Evolutionary conservation across 163 green algal genomes (phyloP), one percentile per base, ranked within the genome.

Genomic region (Scenedesmus sp.): DNA sequence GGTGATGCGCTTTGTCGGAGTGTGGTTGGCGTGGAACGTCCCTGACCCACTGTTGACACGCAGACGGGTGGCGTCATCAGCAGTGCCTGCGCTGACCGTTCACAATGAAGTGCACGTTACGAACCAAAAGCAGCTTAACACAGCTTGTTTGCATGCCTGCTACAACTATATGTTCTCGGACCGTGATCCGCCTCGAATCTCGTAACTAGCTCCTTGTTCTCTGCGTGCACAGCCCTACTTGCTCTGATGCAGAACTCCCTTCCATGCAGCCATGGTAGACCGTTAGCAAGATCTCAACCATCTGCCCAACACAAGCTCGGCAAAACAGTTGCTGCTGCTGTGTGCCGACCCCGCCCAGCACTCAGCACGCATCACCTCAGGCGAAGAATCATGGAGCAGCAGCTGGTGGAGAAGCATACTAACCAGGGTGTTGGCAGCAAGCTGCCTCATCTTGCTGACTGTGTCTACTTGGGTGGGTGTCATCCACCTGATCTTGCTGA

Each of bases 391-490:
- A 76, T 76, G 65, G 65, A 76, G 65, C 65, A 76, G 65, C 65
- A 76, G 65, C 65, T 76, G 30, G 65, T 20, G 9, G 30, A 76
- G 65, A 26, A 76, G 65, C 65, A 40, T 2, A 26, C 65, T 30
- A 76, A 30, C 65, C 9, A 37, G 9, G 72, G 72, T 49, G 72
- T 81, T 49, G 80, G 80, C 12, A 42, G n/a, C 30, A n/a, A 40
- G 42, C 46, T 90, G 43, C 85, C 85, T 73, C 85, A 90, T 44
- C 43, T 90, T 53, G 12, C 33, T 26, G 85, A 82, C 6, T 90
- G 85, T 42, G 56, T 90, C 0, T 90, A 90, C 30, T 44, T 90
- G 13, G 76, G 76, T 83, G 40, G 24, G 76, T 49, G 37, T 10
- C 18, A 12, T 35, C n/a, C n/a, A n/a, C n/a, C n/a, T n/a, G n/a